These are phyloP conservation scores for Lasiodiplodia sp. DNA, from an alignment of 2,329 filamentous ascomycete species.

Conservation along the genomic window DNA sequence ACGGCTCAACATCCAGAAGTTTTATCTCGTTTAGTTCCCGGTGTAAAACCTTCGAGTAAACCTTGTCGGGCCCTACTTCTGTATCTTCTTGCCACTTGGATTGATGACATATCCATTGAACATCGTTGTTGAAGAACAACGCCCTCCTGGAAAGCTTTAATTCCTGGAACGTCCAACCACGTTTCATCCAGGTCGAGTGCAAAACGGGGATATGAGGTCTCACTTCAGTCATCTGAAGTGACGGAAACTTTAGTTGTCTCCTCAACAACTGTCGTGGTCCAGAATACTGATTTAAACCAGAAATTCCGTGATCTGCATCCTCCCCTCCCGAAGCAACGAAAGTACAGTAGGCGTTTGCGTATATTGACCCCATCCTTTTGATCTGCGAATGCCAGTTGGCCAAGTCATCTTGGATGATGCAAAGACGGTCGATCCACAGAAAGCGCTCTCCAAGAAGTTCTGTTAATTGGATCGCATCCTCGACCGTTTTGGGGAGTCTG, in stretches of 20 bases:
- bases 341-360: neutral
- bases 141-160: neutral
- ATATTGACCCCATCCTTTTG: neutral
- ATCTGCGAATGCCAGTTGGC: neutral
- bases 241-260: neutral
- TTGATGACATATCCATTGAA: neutral
- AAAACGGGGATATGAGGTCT: fast-evolving
- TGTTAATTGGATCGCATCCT: neutral
- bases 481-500: neutral
- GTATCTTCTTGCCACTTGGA: neutral
- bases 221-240: neutral
- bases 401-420: neutral
- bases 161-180: neutral
- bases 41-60: too few relatives aligned
- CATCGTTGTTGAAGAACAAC: neutral
- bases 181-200: neutral
- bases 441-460: neutral
- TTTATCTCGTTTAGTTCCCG: too few relatives aligned
- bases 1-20: too few relatives aligned
- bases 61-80: too few relatives aligned
- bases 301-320: neutral
- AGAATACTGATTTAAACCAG: neutral
- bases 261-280: neutral
- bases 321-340: neutral
- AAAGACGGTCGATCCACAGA: neutral